phyloP scores from a whole-genome alignment of 192 early-diverging fungal species.

The Paraglomus brasilianum region DNA sequence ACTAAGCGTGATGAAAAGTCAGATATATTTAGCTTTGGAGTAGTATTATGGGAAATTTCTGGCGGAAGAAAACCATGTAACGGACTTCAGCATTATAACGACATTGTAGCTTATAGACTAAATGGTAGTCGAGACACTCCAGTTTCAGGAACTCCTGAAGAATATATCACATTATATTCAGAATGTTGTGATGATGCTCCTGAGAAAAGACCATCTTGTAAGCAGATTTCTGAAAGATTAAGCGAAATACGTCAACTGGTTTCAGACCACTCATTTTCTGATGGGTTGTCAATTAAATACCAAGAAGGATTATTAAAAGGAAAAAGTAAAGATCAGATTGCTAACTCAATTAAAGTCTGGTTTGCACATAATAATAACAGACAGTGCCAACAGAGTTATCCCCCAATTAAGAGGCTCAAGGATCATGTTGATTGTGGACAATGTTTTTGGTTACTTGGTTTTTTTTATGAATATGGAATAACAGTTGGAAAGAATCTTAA shows the following conservation, averaged over 20 bases:
- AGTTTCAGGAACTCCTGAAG: background rate
- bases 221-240: background rate
- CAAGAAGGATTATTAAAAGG: no score
- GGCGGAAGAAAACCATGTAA: background rate
- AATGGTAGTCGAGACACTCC: background rate
- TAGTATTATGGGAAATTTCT: slow-evolving; percentile 4
- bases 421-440: no score
- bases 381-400: no score
- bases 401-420: no score
- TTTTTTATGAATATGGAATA: slow-evolving; percentile 77
- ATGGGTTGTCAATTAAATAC: no score
- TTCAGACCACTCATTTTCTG: no score
- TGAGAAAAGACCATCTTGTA: background rate
- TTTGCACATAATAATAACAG: no score
- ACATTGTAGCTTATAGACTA: background rate
- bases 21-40: background rate
- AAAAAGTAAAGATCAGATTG: no score
- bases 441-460: slow-evolving; percentile 51
- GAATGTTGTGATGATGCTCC: slow-evolving; percentile 1
- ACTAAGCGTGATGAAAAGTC: background rate
- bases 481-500: slow-evolving; percentile 62
- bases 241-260: no score
- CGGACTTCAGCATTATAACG: background rate
- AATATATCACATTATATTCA: background rate
- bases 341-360: no score